Evolutionary conservation across 352 stramenopile genomes (phyloP), one percentile per base, ranked within the genome.

Genomic region (Globisporangium alternatum): DNA sequence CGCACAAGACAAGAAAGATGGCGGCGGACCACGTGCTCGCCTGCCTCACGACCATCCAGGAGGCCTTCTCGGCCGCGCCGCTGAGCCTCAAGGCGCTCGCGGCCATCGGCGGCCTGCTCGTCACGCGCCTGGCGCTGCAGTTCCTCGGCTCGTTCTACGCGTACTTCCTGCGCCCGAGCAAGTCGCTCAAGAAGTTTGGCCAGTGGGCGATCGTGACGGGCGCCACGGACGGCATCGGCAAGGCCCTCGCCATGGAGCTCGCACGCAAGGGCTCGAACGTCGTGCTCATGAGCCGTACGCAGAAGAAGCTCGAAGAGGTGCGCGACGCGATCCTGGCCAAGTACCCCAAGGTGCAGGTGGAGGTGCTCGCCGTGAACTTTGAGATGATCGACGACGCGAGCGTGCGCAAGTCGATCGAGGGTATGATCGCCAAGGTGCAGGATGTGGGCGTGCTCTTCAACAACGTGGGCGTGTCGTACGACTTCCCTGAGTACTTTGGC

Each of bases 381-480:
- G 97, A 89, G 67, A 78, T 91, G 68, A 93, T 97, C 64, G 87
- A 97, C 67, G 75, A 94, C 10, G 59, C 76, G 41, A 75, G 62
- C 58, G 89, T 89, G 65, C 86, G 77, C 60, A 57, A 72, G 62
- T 74, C 67, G 31, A 78, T 94, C 54, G 68, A 77, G 55, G 72
- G 70, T 54, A 74, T 81, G 43, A 68, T 92, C 39, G 69, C 76
- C 52, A 75, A 96, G 53, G 76, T 91, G 22, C 74, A 98, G 65
- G 97, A 99, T 64, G 72, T 99, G 33, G 98, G 97, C 35, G 86
- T 99, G 58, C 88, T 99, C 35, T 91, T 99, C 67, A 99, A 99
- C 86, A 99, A 99, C 79, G 98, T 99, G 25, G 98, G 98, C 60
- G 91, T 99, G 48, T 98, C 90, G 63, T 99, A 99, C 82, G 92